phyloP scores from a whole-genome alignment of 306 rosid genomes.

The Cucurbita argyrosperma region DNA sequence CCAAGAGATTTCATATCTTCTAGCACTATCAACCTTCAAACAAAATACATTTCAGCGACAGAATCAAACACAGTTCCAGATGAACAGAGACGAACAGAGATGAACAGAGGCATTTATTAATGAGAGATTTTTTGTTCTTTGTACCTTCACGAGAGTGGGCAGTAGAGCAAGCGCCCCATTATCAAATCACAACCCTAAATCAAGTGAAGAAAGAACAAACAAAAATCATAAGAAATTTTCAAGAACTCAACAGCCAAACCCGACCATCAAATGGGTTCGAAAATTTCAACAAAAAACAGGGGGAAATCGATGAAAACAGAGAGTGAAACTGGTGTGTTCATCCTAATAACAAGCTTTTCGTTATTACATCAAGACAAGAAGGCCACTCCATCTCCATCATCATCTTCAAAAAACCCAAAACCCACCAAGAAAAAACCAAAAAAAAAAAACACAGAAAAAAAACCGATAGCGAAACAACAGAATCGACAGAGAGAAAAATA shows the following conservation, averaged over 20 bases:
- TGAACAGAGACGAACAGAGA: too few relatives aligned
- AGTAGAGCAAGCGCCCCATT: conserved; percentile 60
- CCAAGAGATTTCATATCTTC: conserved; percentile 82
- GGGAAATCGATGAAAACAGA: neutral
- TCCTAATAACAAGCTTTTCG: conserved; percentile 64
- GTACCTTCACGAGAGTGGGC: conserved; percentile 81
- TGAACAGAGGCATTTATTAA: too few relatives aligned
- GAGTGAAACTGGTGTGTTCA: conserved; percentile 72
- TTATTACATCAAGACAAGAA: conserved; percentile 62
- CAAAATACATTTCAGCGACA: neutral
- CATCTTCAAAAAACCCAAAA: neutral
- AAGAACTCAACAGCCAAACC: neutral
- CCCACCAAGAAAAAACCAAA: neutral
- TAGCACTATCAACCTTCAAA: conserved; percentile 74
- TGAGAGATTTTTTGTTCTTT: neutral
- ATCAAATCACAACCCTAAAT: conserved; percentile 84
- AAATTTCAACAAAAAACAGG: neutral
- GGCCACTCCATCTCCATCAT: conserved; percentile 51
- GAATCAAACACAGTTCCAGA: neutral
- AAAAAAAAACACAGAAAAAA: neutral
- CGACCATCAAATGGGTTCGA: neutral
- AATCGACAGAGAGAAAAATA: neutral
- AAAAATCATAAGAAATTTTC: conserved; percentile 18
- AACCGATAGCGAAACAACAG: neutral
- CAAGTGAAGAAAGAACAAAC: neutral